Evolutionary conservation across 2,329 filamentous ascomycete genomes (phyloP).

Genomic region (Diaporthe sp.): DNA sequence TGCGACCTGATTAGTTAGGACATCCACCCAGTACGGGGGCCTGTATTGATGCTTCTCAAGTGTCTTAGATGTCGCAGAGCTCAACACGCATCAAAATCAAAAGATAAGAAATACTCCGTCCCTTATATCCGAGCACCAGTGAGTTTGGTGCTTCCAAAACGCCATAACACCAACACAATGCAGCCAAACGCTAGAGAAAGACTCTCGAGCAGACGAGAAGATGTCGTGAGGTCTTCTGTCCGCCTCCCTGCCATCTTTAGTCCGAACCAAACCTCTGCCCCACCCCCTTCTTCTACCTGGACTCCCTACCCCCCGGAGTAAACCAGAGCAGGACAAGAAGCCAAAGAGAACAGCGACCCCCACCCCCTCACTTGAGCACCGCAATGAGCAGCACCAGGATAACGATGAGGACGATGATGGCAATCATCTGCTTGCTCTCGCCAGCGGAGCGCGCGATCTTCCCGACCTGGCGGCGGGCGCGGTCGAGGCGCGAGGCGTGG

Average conservation of each 20-base stretch:
- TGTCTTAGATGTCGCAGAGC: background rate
- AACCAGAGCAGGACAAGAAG: background rate
- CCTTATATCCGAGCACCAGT: background rate
- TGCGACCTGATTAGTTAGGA: background rate
- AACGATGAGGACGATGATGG: slow-evolving; percentile 85
- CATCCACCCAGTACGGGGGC: background rate
- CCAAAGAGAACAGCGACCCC: background rate
- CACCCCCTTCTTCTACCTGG: background rate
- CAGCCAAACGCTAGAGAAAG: slow-evolving; percentile 15
- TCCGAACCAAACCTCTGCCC: too few species aligned
- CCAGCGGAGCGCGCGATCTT: slow-evolving; percentile 80
- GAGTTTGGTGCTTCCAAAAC: slow-evolving; percentile 9
- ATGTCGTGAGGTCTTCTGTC: background rate
- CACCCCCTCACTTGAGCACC: slow-evolving; percentile 73
- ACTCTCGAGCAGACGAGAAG: background rate
- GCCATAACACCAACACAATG: slow-evolving; percentile 35
- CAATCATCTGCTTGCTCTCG: slow-evolving; percentile 89
- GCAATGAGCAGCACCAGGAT: slow-evolving; percentile 86
- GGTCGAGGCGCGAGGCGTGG: slow-evolving; percentile 81
- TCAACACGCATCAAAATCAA: slow-evolving; percentile 1
- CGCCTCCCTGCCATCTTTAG: background rate
- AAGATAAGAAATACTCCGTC: background rate
- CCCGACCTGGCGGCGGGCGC: slow-evolving; percentile 80
- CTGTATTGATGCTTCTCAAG: background rate
- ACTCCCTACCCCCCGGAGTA: background rate